These are phyloP conservation scores for Phytopythium montanum DNA, from an alignment of 352 stramenopile genomes.

Conservation along the genomic window DNA sequence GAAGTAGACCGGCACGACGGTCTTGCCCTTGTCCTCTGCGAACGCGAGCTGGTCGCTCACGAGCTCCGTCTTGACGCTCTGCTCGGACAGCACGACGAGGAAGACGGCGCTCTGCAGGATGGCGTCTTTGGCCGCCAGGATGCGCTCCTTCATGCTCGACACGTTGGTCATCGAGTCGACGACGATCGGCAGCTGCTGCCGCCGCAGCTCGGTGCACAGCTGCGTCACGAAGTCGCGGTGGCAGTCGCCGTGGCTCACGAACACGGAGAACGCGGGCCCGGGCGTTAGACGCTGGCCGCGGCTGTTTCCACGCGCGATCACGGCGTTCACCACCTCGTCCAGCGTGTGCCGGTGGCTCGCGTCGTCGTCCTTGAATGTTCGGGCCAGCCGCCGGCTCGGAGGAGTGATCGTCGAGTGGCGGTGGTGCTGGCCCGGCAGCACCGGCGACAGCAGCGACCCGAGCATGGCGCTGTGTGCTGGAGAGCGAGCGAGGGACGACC, in stretches of 20 bases:
- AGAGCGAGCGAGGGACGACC: neutral
- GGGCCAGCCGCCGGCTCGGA: neutral
- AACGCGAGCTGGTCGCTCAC: conserved; percentile 83
- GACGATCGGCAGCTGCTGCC: conserved; percentile 43
- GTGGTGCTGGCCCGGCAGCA: neutral
- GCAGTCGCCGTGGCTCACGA: conserved; percentile 75
- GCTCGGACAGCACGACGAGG: conserved; percentile 69
- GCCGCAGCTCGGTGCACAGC: conserved; percentile 47
- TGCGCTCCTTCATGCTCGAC: conserved; percentile 73
- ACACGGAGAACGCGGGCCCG: conserved; percentile 45
- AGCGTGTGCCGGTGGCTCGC: conserved; percentile 18
- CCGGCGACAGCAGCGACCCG: neutral
- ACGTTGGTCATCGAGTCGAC: conserved; percentile 68
- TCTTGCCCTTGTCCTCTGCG: conserved; percentile 77
- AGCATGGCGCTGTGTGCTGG: conserved; percentile 1
- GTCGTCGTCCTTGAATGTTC: conserved; percentile 2
- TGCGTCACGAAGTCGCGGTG: conserved; percentile 63
- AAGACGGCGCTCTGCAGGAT: conserved; percentile 69
- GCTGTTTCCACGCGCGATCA: conserved; percentile 33
- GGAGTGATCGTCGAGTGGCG: conserved; percentile 3
- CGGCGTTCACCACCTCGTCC: conserved; percentile 57
- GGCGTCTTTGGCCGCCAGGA: conserved; percentile 71
- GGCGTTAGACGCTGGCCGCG: conserved; percentile 13
- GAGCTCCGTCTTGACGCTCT: conserved; percentile 75
- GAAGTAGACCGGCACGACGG: conserved; percentile 70